Conservation (phyloP, 1,284 basidiomycete genomes). For the Trichosporon sp. region DNA sequence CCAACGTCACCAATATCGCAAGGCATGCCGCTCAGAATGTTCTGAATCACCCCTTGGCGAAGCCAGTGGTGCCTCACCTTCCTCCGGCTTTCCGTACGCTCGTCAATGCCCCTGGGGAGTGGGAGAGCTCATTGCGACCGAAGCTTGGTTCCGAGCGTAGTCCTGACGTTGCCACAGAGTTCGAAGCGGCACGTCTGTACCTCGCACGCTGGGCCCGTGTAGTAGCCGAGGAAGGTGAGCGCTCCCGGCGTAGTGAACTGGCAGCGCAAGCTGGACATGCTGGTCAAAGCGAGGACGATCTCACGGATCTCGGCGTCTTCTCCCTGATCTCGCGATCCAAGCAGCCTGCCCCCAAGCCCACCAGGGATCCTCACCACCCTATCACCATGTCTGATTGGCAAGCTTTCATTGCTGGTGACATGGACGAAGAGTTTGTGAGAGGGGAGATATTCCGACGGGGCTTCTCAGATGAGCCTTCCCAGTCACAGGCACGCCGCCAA, state of each 20-base stretch:
- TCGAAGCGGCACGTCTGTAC: conserved; percentile 92
- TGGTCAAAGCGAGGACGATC: conserved; percentile 48
- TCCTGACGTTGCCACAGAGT: conserved; percentile 57
- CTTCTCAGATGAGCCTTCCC: conserved; percentile 65
- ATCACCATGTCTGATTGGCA: conserved; percentile 41
- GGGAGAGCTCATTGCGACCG: conserved; percentile 52
- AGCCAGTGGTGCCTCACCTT: conserved; percentile 87
- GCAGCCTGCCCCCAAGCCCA: conserved; percentile 36
- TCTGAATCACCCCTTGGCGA: conserved; percentile 84
- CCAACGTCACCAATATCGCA: conserved; percentile 80
- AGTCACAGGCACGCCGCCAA: conserved; percentile 57
- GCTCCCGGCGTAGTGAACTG: conserved; percentile 67
- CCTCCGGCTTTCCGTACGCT: conserved; percentile 83
- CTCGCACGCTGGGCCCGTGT: conserved; percentile 89
- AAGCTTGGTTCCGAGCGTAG: conserved; percentile 58
- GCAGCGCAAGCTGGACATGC: conserved; percentile 30
- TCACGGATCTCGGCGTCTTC: conserved; percentile 78
- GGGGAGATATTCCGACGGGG: conserved; percentile 49
- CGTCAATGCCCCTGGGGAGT: conserved; percentile 68
- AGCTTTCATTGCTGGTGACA: conserved; percentile 34
- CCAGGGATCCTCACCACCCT: conserved; percentile 43
- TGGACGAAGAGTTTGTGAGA: conserved; percentile 41
- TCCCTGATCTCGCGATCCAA: conserved; percentile 58
- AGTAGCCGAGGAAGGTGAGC: conserved; percentile 92
- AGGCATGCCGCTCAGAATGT: conserved; percentile 85